Evolutionary conservation across 495 filamentous ascomycete species (phyloP).

Genomic region (Symbiotaphrina buchneri): DNA sequence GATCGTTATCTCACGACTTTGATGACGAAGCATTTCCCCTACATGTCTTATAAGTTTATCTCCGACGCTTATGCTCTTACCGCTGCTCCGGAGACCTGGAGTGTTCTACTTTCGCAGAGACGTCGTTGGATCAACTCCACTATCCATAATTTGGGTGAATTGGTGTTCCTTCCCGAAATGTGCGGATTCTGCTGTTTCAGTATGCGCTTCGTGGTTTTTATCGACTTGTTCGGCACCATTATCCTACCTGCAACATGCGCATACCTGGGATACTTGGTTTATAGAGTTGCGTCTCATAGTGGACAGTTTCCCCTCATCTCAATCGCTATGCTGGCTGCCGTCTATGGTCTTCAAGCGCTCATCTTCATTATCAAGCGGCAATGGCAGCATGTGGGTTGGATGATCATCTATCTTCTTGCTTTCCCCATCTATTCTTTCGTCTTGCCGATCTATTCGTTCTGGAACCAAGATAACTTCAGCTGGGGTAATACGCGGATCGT

Average conservation of each 20-base stretch:
- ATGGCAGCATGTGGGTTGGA: conserved; percentile 97
- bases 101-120: conserved; percentile 77
- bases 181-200: conserved; percentile 99
- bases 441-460: conserved; percentile 92
- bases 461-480: conserved; percentile 94
- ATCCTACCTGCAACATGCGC: conserved; percentile 80
- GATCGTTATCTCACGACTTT: conserved; percentile 94
- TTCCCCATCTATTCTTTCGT: conserved; percentile 88
- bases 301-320: conserved; percentile 75
- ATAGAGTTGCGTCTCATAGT: conserved; percentile 42
- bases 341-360: conserved; percentile 87
- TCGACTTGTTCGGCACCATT: conserved; percentile 84
- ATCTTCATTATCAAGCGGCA: conserved; percentile 92
- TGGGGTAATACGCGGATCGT: conserved; percentile 98
- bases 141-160: conserved; percentile 79
- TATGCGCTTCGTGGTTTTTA: conserved; percentile 93
- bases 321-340: conserved; percentile 64
- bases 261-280: conserved; percentile 81
- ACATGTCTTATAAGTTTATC: conserved; percentile 91
- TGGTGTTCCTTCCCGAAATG: conserved; percentile 71
- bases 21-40: conserved; percentile 93
- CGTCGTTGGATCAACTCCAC: conserved; percentile 99
- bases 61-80: conserved; percentile 82
- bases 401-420: conserved; percentile 91
- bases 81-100: conserved; percentile 83